phyloP scores from a whole-genome alignment of 2,329 filamentous ascomycete species.

The Davidsoniella eucalypti region DNA sequence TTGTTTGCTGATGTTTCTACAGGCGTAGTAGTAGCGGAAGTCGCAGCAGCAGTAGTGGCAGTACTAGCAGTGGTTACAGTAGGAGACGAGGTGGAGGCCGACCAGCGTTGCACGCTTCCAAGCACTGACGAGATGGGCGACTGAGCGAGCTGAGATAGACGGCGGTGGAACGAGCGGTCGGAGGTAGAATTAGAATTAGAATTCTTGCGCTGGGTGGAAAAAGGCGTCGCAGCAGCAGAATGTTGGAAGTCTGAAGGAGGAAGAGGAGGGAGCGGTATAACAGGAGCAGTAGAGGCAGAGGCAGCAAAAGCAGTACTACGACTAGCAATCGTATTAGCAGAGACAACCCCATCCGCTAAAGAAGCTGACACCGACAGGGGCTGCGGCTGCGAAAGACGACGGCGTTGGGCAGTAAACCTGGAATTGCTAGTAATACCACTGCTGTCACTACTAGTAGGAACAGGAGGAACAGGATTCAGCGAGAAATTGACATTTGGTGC shows the following conservation, averaged over 20 bases:
- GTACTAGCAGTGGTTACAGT: background rate
- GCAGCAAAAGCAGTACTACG: background rate
- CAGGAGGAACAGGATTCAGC: background rate
- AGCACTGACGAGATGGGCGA: slow-evolving; percentile 1
- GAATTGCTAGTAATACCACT: background rate
- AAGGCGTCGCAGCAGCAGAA: background rate
- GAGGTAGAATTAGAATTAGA: background rate
- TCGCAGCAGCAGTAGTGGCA: background rate
- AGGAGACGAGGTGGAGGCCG: background rate
- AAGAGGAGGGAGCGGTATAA: background rate
- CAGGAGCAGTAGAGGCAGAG: background rate
- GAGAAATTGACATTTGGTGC: background rate
- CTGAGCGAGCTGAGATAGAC: background rate
- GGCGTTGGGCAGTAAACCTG: background rate
- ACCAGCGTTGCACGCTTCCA: slow-evolving; percentile 1
- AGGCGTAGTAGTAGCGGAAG: too few relatives aligned
- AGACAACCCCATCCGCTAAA: background rate
- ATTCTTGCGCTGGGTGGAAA: background rate
- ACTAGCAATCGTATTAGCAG: background rate
- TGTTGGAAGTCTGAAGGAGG: background rate
- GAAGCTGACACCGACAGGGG: background rate
- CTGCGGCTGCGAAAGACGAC: background rate
- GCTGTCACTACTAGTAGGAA: slow-evolving; percentile 1
- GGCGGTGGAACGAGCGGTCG: background rate
- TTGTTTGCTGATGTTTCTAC: too few relatives aligned